Base-by-base conservation (phyloP, 371 early-diverging fungal genomes). In the Zychaea mexicana region DNA sequence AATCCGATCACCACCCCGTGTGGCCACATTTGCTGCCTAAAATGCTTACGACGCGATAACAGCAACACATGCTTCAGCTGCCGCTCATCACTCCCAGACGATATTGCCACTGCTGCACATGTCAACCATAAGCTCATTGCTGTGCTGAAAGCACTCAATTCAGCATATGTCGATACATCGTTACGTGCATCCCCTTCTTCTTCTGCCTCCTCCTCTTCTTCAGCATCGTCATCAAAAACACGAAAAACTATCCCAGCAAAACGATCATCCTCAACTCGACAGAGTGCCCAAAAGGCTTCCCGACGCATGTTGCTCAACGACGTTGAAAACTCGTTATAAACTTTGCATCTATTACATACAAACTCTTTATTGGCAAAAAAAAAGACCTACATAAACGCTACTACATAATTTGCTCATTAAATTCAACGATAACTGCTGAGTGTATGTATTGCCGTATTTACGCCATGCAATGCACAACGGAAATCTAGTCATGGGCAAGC, bases 1-100 rank as follows among this genome's bases (percentile, higher is more conserved):
- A 78, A 83, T 30, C 76, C 88, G 12, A 71, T 82, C 26, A 83
- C 86, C 5, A 80, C 83, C 15, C 68, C 73, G 2, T 88, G 88
- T 53, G 75, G 83, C 1, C 90, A 90, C 70, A 85, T 82, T 52
- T 76, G 75, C 22, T 90, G 88, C 62, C 56, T 38, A 39, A 46
- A 47, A 26, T 85, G 86, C 42, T 54, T 84, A 52, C 53, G 59
- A 9, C 64, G 73, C 39, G 71, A 71, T 30, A 64, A 62, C 15
- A 61, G 73, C 9, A 55, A 53, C 0, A 55, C 58, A 4, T 85
- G 84, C 56, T 79, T 82, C 46, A 67, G 73, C 9, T 85, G 85
- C 55, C 78, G 82, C 31, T 32, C 46, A 0, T 39, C 56, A 12
- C 56, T 80, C 9, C 47, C 60, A 15, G 62, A 32, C 12, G 9